A percentile compares a stretch with the other conserved stretches of the same genome.
Conservation (phyloP, 2,329 filamentous ascomycete species). For the Aaosphaeria pasadenensis region DNA sequence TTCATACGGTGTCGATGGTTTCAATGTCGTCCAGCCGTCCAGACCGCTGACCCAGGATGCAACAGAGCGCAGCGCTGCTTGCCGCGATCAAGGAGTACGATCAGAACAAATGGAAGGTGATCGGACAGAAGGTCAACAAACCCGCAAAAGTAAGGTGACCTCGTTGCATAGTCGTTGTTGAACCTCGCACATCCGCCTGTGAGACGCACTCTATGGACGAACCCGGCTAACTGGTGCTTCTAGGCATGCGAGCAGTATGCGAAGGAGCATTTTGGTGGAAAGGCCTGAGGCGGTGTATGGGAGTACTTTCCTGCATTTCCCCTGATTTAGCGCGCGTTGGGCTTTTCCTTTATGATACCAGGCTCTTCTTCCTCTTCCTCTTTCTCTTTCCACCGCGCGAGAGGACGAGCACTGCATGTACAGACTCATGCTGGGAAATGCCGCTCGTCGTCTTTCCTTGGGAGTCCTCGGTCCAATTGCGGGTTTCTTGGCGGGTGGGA, state of each 20-base stretch:
- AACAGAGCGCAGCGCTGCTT: conserved; percentile 72
- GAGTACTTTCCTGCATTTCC: conserved; percentile 34
- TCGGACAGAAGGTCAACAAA: conserved; percentile 95
- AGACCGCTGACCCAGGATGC: conserved; percentile 20
- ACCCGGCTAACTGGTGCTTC: conserved; percentile 12
- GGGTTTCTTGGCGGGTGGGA: conserved; percentile 16
- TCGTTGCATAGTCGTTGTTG: conserved; percentile 3
- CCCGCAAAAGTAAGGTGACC: conserved; percentile 74
- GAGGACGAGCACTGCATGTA: conserved; percentile 25
- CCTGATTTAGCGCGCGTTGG: conserved; percentile 30
- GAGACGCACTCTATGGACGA: no score
- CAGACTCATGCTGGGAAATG: conserved; percentile 23
- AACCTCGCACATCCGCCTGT: background rate
- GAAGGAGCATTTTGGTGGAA: conserved; percentile 82
- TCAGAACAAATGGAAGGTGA: conserved; percentile 97
- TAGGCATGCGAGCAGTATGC: conserved; percentile 89
- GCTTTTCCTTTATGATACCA: conserved; percentile 37
- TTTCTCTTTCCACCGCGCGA: no score
- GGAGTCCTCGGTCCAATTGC: conserved; percentile 16
- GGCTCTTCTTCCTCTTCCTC: conserved; percentile 19
- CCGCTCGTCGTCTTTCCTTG: conserved; percentile 23
- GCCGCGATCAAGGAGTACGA: conserved; percentile 99
- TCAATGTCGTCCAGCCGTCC: background rate
- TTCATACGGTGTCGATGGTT: conserved; percentile 1
- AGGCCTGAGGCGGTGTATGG: conserved; percentile 14